Evolutionary conservation across 257 asterid species (phyloP).

Genomic region (Rubia yunnanensis): DNA sequence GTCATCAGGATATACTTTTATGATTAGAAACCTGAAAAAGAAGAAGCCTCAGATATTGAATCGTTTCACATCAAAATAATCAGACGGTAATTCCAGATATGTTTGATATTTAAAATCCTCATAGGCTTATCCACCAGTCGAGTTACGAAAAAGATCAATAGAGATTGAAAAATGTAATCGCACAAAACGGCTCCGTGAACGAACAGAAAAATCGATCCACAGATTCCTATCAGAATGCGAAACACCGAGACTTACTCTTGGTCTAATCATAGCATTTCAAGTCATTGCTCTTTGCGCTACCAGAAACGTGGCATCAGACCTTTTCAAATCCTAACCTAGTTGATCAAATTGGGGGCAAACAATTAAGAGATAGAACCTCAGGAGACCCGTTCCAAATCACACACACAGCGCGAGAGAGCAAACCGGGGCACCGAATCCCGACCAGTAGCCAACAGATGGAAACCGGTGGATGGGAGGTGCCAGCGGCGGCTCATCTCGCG

Average conservation of each 20-base stretch:
- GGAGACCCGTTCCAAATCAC: constrained; percentile 73
- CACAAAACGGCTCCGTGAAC: constrained; percentile 59
- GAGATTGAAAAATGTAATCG: constrained; percentile 36
- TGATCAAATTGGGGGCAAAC: background rate
- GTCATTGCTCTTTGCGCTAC: constrained; percentile 50
- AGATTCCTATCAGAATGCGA: constrained; percentile 76
- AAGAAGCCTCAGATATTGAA: constrained; percentile 47
- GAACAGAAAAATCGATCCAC: constrained; percentile 27
- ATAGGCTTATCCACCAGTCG: constrained; percentile 16
- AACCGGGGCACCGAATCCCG: constrained; percentile 26
- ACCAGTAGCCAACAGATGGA: constrained; percentile 16
- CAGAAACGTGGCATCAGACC: constrained; percentile 68
- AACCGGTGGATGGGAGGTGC: constrained; percentile 36
- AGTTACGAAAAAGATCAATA: background rate
- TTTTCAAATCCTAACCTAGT: background rate
- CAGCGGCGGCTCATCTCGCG: constrained; percentile 10
- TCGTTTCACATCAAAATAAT: constrained; percentile 34
- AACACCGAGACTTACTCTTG: constrained; percentile 23
- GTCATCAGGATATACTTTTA: too few relatives aligned
- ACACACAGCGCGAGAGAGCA: constrained; percentile 34
- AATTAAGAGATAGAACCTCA: constrained; percentile 29
- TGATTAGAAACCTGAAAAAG: background rate
- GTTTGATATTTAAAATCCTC: constrained; percentile 24
- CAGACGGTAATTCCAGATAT: constrained; percentile 80
- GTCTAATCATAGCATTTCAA: constrained; percentile 53